Evolutionary conservation across 352 stramenopile genomes (phyloP).

Genomic region (Phytophthora multivora): DNA sequence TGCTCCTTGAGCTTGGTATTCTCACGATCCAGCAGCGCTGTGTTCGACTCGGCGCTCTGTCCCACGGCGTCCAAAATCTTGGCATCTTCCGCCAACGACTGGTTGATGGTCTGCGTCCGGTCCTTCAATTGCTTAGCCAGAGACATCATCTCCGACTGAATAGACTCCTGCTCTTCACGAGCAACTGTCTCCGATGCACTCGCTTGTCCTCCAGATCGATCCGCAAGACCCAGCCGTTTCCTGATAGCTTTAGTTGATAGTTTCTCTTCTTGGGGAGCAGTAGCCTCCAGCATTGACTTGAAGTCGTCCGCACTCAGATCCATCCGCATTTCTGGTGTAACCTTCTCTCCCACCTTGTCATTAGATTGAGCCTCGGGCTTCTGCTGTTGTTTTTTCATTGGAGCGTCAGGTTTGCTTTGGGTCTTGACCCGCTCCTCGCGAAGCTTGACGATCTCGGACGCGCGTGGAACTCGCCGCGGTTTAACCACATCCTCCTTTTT

Average conservation of each 20-base stretch:
- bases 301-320: constrained; percentile 61
- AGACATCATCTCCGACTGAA: constrained; percentile 78
- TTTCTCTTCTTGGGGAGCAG: constrained; percentile 41
- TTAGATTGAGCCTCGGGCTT: neutral
- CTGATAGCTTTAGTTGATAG: constrained; percentile 62
- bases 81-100: constrained; percentile 67
- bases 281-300: constrained; percentile 59
- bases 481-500: neutral
- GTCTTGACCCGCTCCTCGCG: constrained; percentile 14
- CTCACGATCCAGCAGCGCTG: constrained; percentile 62
- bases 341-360: constrained; percentile 3
- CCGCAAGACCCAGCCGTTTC: constrained; percentile 56
- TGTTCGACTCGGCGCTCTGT: constrained; percentile 72
- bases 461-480: constrained; percentile 27
- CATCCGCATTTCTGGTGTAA: constrained; percentile 21
- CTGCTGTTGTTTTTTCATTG: neutral
- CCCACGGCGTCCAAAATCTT: constrained; percentile 81
- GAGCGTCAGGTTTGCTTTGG: neutral
- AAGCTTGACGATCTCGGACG: constrained; percentile 33
- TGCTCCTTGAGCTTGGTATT: constrained; percentile 66
- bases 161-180: constrained; percentile 67
- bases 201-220: constrained; percentile 33
- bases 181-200: constrained; percentile 49
- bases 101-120: constrained; percentile 75
- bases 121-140: constrained; percentile 78